Base-by-base conservation (phyloP, 163 green algal genomes). In the Picocystis sp. region DNA sequence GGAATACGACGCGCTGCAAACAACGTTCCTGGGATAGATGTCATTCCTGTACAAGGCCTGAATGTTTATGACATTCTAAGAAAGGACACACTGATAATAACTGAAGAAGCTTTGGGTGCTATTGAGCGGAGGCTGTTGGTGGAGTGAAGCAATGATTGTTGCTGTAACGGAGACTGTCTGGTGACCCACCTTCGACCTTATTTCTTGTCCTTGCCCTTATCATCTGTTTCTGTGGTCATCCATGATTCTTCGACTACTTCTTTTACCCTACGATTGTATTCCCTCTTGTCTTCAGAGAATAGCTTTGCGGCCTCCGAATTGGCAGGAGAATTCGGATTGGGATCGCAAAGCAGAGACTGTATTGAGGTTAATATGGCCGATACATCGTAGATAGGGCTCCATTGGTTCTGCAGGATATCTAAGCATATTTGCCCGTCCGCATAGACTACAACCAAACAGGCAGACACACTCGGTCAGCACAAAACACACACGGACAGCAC, bases 351-450 rank as follows among this genome's bases (percentile, higher is more conserved):
- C 3, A 93, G 64, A 14, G 80, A 91, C 77, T 93, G 80, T 23
- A 97, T 94, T 3, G 83, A 94, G 10, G 87, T 97, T 1, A 97
- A 68, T 34, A 97, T 86, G 3, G 85, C 87, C 11, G 79, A 76
- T 0, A 95, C 87, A 51, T 97, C 87, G 50, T 97, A 97, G 64
- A 95, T 95, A 15, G 87, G 87, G 60, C 78, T 92, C 83, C 86
- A 93, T 55, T 89, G 74, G 50, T 93, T 92, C 57, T 93, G 83
- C n/a, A 93, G 53, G 49, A 93, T 93, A 64, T 93, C 83, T 38
- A 93, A 47, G 66, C 83, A 93, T 44, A 93, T 93, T 55, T 73
- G 72, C 0, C 83, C 83, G 60, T 93, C 83, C 13, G 71, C 72
- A 51, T 92, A 93, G 17, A 93, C 83, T 92, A 72, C 59, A 24